phyloP scores from a whole-genome alignment of 768 basidiomycete genomes.

The Russula emetica region DNA sequence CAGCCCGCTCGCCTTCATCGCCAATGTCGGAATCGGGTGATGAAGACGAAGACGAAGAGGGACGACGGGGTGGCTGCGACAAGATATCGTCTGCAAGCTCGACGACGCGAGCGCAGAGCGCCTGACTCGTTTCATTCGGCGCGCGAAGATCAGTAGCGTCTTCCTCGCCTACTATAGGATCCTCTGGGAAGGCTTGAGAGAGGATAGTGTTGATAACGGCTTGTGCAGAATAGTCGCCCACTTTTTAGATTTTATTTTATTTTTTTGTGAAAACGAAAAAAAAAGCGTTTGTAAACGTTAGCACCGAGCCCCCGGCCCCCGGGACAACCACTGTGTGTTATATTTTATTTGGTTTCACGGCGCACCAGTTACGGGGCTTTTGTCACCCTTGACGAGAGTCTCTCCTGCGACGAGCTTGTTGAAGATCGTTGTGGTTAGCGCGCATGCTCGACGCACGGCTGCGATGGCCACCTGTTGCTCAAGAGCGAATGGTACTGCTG shows the following conservation, averaged over 20 bases:
- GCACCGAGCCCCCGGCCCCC: no score
- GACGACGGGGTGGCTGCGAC: conserved; percentile 39
- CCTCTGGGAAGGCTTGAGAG: conserved; percentile 67
- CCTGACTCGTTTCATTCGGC: conserved; percentile 31
- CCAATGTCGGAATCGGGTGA: neutral
- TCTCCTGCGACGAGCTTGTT: conserved; percentile 79
- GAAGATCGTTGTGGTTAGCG: conserved; percentile 81
- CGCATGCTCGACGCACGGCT: conserved; percentile 84
- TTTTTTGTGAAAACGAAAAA: no score
- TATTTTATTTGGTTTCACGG: neutral
- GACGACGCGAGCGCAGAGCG: conserved; percentile 63
- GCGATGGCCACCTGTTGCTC: conserved; percentile 82
- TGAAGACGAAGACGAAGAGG: neutral
- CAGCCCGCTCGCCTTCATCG: conserved; percentile 46
- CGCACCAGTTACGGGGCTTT: conserved; percentile 61
- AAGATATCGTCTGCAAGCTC: conserved; percentile 80
- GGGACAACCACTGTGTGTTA: neutral
- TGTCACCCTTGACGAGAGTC: conserved; percentile 86
- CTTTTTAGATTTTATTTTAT: conserved; percentile 39
- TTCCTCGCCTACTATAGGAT: conserved; percentile 93
- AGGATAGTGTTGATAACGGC: conserved; percentile 86
- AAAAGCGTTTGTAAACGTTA: neutral
- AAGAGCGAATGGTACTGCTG: conserved; percentile 47
- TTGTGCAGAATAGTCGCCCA: conserved; percentile 92
- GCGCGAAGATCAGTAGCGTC: conserved; percentile 74